Percentiles rank a stretch among this genome's conserved stretches.
These are phyloP conservation scores for Coemansia sp. DNA, from an alignment of 192 early-diverging fungal species.

Conservation along the genomic window DNA sequence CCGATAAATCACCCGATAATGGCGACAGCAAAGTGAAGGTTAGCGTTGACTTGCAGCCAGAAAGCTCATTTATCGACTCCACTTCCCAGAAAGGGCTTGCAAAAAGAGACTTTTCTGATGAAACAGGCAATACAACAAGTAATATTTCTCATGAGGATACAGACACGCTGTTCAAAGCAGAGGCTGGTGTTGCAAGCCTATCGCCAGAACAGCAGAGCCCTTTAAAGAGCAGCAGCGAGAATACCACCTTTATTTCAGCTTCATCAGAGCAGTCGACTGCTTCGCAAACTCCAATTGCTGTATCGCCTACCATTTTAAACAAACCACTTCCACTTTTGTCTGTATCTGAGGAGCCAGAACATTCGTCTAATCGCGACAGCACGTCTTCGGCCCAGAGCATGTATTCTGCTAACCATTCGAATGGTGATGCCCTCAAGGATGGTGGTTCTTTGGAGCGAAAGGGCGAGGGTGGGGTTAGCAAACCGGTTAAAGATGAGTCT, in stretches of 20 bases:
- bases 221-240: background rate
- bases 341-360: slow-evolving; percentile 4
- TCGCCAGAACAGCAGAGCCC: background rate
- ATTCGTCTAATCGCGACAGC: slow-evolving; percentile 4
- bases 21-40: background rate
- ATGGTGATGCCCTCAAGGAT: background rate
- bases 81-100: background rate
- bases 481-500: background rate
- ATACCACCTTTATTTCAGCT: background rate
- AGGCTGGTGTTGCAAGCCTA: background rate
- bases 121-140: background rate
- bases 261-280: background rate
- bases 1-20: background rate
- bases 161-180: background rate
- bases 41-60: background rate
- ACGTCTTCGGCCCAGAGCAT: background rate
- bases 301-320: slow-evolving; percentile 20
- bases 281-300: background rate
- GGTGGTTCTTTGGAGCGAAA: background rate
- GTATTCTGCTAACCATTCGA: slow-evolving; percentile 1
- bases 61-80: background rate
- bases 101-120: background rate
- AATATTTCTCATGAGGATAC: no score
- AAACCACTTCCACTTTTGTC: slow-evolving; percentile 39
- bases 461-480: background rate